Conservation (phyloP, 2,329 filamentous ascomycete species). For the Claviceps quebecensis region DNA sequence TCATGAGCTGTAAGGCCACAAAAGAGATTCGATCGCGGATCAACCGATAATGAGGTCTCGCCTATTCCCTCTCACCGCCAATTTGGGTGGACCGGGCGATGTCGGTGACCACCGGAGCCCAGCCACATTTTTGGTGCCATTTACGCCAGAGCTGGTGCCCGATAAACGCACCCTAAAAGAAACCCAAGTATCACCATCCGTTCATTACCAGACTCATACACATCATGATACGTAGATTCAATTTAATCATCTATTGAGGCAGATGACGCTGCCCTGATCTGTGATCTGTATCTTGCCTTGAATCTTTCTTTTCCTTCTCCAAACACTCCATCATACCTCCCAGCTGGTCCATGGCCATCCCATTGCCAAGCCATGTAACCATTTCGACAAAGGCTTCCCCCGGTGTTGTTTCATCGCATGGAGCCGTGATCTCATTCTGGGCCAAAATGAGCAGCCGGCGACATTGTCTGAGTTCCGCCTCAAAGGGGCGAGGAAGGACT, state of each 20-base stretch:
- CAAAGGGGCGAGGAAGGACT: conserved; percentile 1
- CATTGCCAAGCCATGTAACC: conserved; percentile 15
- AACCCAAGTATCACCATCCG: not conserved
- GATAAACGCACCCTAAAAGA: too few species aligned
- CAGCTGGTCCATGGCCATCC: conserved; percentile 20
- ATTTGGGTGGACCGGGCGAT: too few species aligned
- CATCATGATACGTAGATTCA: conserved; percentile 29
- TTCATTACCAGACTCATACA: not conserved
- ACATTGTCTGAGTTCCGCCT: conserved; percentile 7
- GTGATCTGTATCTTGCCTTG: not conserved
- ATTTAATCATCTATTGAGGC: conserved; percentile 30
- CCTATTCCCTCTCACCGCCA: too few species aligned
- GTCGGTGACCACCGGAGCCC: too few species aligned
- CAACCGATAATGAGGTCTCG: too few species aligned
- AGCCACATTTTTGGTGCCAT: too few species aligned
- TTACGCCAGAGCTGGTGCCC: too few species aligned
- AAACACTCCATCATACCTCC: conserved; percentile 9
- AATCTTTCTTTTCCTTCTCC: not conserved
- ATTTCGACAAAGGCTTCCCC: conserved; percentile 14
- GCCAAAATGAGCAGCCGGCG: conserved; percentile 12
- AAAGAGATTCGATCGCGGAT: too few species aligned
- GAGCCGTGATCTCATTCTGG: conserved; percentile 3
- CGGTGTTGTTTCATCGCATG: conserved; percentile 6
- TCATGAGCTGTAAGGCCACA: too few species aligned
- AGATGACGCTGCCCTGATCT: not conserved